These are phyloP conservation scores for Suhomyces kilbournensis DNA, from an alignment of 805 yeast species.

Conservation along the genomic window DNA sequence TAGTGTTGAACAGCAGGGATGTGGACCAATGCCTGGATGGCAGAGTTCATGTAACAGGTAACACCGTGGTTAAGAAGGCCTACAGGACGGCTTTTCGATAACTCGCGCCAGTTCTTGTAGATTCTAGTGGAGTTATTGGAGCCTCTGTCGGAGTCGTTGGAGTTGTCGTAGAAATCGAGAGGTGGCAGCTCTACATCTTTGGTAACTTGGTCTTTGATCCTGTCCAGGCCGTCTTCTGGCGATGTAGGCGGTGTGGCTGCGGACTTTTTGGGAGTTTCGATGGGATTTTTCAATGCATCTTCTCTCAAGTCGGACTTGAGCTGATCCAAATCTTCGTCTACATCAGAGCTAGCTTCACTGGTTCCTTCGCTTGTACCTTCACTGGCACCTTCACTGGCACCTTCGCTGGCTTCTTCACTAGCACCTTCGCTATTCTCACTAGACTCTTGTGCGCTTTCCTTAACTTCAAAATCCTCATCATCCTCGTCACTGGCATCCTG, in stretches of 20 bases:
- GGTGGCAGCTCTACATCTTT: neutral
- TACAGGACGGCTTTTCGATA: constrained; percentile 50
- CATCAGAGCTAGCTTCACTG: constrained; percentile 25
- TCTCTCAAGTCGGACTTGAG: constrained; percentile 14
- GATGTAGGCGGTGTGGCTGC: constrained; percentile 7
- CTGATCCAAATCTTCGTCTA: constrained; percentile 12
- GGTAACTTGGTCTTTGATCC: neutral
- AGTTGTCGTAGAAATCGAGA: constrained; percentile 49
- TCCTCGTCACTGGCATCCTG: neutral
- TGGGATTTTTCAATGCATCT: constrained; percentile 11
- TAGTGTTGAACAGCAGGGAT: constrained; percentile 89
- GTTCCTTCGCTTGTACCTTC: constrained; percentile 8
- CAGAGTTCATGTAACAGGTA: constrained; percentile 95
- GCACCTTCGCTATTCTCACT: neutral
- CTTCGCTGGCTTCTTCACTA: neutral
- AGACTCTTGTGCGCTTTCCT: neutral
- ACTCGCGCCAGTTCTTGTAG: constrained; percentile 67
- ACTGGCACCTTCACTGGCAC: neutral
- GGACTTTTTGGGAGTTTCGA: constrained; percentile 3
- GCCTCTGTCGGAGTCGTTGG: constrained; percentile 58
- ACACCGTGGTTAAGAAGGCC: constrained; percentile 92
- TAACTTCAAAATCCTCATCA: constrained; percentile 9
- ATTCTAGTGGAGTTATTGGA: constrained; percentile 58
- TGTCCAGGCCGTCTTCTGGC: constrained; percentile 5
- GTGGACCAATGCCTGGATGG: constrained; percentile 86